Percentiles rank a stretch among this genome's conserved stretches.
phyloP scores from a whole-genome alignment of 345 rosid species.

The Anastatica hierochuntica region DNA sequence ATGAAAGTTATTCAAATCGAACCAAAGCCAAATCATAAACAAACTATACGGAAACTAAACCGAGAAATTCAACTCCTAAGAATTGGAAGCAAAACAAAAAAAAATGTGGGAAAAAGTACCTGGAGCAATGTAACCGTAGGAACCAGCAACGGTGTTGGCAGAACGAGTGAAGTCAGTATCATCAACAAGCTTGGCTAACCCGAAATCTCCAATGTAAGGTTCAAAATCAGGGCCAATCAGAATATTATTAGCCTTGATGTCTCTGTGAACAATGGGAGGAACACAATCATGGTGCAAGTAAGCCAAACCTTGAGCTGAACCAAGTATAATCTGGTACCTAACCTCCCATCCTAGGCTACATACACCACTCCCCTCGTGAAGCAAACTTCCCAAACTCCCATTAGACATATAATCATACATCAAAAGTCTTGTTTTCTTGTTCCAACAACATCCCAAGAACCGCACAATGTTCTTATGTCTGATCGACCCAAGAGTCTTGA shows the following conservation, averaged over 20 bases:
- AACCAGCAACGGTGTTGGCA: constrained; percentile 85
- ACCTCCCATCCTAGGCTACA: constrained; percentile 64
- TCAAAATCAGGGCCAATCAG: constrained; percentile 74
- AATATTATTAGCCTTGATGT: constrained; percentile 90
- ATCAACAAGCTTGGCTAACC: constrained; percentile 76
- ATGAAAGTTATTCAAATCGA: too few species aligned
- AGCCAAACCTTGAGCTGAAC: constrained; percentile 85
- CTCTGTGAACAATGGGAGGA: constrained; percentile 88
- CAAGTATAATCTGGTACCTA: constrained; percentile 60
- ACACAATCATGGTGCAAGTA: constrained; percentile 86
- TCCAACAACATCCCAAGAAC: constrained; percentile 85
- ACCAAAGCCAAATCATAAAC: too few species aligned
- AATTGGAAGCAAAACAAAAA: too few species aligned
- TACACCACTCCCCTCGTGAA: constrained; percentile 53
- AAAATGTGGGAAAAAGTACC: too few species aligned
- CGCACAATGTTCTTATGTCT: constrained; percentile 83
- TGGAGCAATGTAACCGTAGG: constrained; percentile 95
- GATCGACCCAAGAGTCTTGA: constrained; percentile 75
- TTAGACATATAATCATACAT: constrained; percentile 81
- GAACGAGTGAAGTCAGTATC: constrained; percentile 67
- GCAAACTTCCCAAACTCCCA: constrained; percentile 76
- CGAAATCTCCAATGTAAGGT: constrained; percentile 87
- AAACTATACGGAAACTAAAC: too few species aligned
- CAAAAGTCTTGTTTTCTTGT: constrained; percentile 66
- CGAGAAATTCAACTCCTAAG: too few species aligned